Evolutionary conservation across 257 asterid species (phyloP), one percentile per base, ranked within the genome.

Genomic region (Schizonepeta tenuifolia): DNA sequence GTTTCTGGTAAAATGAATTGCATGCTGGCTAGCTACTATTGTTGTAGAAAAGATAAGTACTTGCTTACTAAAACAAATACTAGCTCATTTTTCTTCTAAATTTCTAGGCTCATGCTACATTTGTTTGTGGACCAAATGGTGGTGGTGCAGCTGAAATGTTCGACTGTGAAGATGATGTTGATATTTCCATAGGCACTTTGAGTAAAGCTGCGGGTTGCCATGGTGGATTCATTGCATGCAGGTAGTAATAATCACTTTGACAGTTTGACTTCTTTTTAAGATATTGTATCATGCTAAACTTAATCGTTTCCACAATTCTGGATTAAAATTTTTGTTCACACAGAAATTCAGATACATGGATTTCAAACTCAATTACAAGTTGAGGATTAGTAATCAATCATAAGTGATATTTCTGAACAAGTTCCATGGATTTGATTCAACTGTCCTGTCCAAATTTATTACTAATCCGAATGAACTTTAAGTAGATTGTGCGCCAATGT

Each of bases 161-260:
- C 79, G 64, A 85, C 47, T 92, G 99, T 72, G 97, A 86, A 83
- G 77, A 35, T 63, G 94, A 83, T 70, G 96, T 95, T 41, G 99
- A 92, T 79, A 87, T 95, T 70, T 90, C 88, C 83, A 71, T 95
- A 62, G 99, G 99, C 79, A 95, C 98, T 71, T 80, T 95, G 74
- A 92, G 98, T 82, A 95, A 95, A 80, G 98, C 99, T 71, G 96
- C 95, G 12, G 99, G 99, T 77, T 95, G 99, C 87, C 96, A 90
- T 51, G 98, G 99, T 58, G 99, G 99, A 79, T 95, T 90, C 83
- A 86, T 95, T 66, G 97, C 98, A 63, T 88, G 98, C 96, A 92
- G 97, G 99, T 95, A 80, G 56, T 46, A 6, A 43, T 20, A 8
- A 55, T 51, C 57, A 69, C 20, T 58, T 66, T 50, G 20, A 18